phyloP scores from a whole-genome alignment of 73 alveolate genomes.

The Paramecium primaurelia region DNA sequence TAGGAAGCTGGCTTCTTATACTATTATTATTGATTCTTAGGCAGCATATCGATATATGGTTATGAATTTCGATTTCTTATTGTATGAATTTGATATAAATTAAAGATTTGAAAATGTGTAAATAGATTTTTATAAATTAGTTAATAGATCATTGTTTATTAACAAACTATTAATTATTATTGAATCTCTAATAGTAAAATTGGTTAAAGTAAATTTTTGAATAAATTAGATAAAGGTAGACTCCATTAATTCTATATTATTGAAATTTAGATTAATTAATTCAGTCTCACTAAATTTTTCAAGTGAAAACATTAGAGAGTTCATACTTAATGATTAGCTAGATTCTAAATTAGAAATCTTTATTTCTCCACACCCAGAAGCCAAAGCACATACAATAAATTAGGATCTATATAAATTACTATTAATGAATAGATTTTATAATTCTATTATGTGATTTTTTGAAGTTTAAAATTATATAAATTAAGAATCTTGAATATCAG shows the following conservation, averaged over 20 bases:
- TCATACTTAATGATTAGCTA: not conserved
- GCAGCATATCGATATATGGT: not conserved
- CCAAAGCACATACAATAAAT: not conserved
- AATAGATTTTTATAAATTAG: not conserved
- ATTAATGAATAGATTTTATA: not conserved
- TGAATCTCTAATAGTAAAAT: not conserved
- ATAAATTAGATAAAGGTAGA: not conserved
- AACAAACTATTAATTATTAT: not conserved
- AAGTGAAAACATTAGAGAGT: not conserved
- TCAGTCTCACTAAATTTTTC: not conserved
- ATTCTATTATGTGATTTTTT: not conserved
- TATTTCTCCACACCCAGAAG: not conserved
- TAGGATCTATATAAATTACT: not conserved
- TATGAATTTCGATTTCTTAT: not conserved
- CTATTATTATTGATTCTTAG: not conserved
- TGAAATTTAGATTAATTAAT: not conserved
- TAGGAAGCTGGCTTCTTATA: not conserved
- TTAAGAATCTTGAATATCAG: not conserved
- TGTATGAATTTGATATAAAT: not conserved
- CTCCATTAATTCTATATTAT: not conserved
- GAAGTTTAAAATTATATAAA: not conserved
- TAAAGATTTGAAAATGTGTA: not conserved
- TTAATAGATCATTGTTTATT: not conserved
- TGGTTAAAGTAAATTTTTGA: not conserved
- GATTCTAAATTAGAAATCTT: not conserved